phyloP scores from a whole-genome alignment of 805 yeast genomes.

The Lipomyces japonicus region DNA sequence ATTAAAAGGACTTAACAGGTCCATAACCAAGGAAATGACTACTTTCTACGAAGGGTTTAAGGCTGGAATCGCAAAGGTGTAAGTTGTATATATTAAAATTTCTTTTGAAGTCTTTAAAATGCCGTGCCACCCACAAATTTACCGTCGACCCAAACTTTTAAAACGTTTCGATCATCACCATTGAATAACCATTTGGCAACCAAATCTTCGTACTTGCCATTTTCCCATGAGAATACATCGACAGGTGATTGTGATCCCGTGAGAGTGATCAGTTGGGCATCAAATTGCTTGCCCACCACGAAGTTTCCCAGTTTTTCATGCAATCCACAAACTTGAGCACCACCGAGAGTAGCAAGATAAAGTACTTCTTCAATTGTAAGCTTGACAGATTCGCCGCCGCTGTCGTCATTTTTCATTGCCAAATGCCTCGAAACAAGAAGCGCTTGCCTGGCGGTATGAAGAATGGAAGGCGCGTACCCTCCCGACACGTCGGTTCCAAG shows the following conservation, averaged over 20 bases:
- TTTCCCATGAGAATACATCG: slow-evolving; percentile 66
- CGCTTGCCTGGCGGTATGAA: slow-evolving; percentile 66
- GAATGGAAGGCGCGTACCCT: slow-evolving; percentile 64
- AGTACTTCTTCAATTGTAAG: slow-evolving; percentile 67
- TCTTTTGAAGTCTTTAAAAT: slow-evolving; percentile 34
- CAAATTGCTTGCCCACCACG: slow-evolving; percentile 74
- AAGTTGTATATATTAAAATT: slow-evolving; percentile 16
- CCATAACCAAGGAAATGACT: slow-evolving; percentile 83
- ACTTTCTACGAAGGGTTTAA: slow-evolving; percentile 59
- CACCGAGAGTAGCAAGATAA: slow-evolving; percentile 83
- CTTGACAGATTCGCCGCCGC: slow-evolving; percentile 46
- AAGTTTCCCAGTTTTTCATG: slow-evolving; percentile 63
- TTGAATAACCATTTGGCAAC: slow-evolving; percentile 86
- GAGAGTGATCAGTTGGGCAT: slow-evolving; percentile 73
- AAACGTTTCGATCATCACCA: slow-evolving; percentile 90
- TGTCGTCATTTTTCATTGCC: slow-evolving; percentile 61
- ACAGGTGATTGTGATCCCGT: slow-evolving; percentile 50
- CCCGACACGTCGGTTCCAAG: slow-evolving; percentile 80
- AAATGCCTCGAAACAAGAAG: slow-evolving; percentile 66
- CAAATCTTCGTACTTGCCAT: slow-evolving; percentile 50
- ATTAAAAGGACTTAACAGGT: slow-evolving; percentile 60
- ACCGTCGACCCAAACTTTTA: slow-evolving; percentile 81
- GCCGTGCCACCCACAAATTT: slow-evolving; percentile 48
- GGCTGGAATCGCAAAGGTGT: slow-evolving; percentile 19
- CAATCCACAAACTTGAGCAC: slow-evolving; percentile 71